A percentile compares a stretch with the other conserved stretches of the same genome.
phyloP scores from a whole-genome alignment of 257 asterid genomes.

The Jacaranda mimosifolia region DNA sequence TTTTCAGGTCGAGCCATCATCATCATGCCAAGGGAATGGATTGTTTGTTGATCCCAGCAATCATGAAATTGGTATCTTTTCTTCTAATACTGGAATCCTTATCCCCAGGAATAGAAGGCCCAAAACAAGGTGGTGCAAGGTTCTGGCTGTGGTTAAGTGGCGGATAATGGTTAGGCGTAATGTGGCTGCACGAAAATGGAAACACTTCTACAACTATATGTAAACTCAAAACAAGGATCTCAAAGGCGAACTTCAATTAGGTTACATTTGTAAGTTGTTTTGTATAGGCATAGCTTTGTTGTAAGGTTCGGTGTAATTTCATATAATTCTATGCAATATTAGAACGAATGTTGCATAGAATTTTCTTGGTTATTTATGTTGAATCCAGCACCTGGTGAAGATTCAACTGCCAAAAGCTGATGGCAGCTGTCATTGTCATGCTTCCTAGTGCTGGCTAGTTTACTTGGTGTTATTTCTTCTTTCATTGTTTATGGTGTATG shows the following conservation, averaged over 20 bases:
- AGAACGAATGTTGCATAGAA: conserved; percentile 14
- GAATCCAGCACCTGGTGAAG: conserved; percentile 46
- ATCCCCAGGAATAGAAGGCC: conserved; percentile 55
- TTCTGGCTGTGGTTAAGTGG: conserved; percentile 82
- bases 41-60: conserved; percentile 46
- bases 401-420: conserved; percentile 16
- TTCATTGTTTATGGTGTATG: conserved; percentile 36
- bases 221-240: neutral
- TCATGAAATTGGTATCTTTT: conserved; percentile 45
- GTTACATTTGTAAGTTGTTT: neutral
- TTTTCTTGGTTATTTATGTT: neutral
- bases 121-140: conserved; percentile 77
- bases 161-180: conserved; percentile 63
- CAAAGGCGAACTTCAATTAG: neutral
- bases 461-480: conserved; percentile 26
- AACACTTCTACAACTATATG: conserved; percentile 40
- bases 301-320: conserved; percentile 31
- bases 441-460: conserved; percentile 47
- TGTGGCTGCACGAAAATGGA: conserved; percentile 58
- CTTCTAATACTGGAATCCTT: conserved; percentile 52
- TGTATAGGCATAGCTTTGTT: conserved; percentile 33
- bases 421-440: conserved; percentile 36
- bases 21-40: conserved; percentile 56
- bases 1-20: conserved; percentile 53
- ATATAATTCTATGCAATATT: conserved; percentile 2